phyloP scores from a whole-genome alignment of 257 asterid species.

The Solanum microdontum region DNA sequence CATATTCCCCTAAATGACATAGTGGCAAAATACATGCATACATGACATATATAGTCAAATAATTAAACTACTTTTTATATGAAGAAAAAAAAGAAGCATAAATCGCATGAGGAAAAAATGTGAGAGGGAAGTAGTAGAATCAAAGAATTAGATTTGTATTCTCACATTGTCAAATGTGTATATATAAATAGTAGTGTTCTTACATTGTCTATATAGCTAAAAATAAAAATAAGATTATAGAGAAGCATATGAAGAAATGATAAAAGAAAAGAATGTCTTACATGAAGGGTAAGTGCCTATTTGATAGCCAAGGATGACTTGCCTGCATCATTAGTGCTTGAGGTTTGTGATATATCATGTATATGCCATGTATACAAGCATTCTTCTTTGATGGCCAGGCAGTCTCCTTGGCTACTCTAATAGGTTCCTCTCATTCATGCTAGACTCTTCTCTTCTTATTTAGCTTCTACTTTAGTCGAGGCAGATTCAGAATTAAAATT shows the following conservation, averaged over 20 bases:
- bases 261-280: constrained; percentile 18
- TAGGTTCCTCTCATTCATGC: constrained; percentile 26
- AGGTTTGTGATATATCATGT: not conserved
- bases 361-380: not conserved
- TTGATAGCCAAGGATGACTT: constrained; percentile 82
- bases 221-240: not conserved
- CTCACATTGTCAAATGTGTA: not conserved
- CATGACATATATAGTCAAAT: not conserved
- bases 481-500: not conserved
- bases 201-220: not conserved
- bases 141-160: not conserved
- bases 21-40: not conserved
- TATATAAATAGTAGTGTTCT: not conserved
- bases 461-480: not conserved
- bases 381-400: constrained; percentile 11
- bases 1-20: not conserved
- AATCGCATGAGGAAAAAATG: not conserved
- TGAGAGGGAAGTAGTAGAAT: not conserved
- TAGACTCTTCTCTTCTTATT: constrained; percentile 2
- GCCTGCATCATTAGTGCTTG: constrained; percentile 23
- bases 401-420: constrained; percentile 37
- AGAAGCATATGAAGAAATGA: not conserved
- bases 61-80: not conserved
- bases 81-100: not conserved
- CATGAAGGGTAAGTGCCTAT: constrained; percentile 32